Base-by-base conservation (phyloP, 2,329 filamentous ascomycete genomes). In the Lasiodiplodia theobromae region DNA sequence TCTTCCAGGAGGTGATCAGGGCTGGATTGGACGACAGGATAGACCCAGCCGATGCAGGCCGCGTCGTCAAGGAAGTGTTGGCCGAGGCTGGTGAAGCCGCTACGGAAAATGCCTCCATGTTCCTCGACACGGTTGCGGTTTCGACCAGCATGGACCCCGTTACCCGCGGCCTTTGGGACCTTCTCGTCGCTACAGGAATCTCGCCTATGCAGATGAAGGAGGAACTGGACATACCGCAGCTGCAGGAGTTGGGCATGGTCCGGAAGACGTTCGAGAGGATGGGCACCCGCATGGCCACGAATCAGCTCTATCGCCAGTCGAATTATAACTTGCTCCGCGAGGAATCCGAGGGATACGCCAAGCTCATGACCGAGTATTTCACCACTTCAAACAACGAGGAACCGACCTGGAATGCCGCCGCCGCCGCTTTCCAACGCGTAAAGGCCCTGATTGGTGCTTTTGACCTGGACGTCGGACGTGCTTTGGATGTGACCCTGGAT, bases 371-470 rank as follows among this genome's bases (percentile, higher is more conserved):
- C 0, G 96, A 99, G 78, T 89, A 98, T 38, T 99, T 97, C 80
- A 95, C 93, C 8, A 96, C 92, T 0, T 93, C 92, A 74, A 90
- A 90, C 73, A 89, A 87, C 70, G 89, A 91, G 67, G 89, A 89
- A 25, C 91, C 91, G n/a, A 89, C 89, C 2, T 88, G 88, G 66
- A 91, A 93, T 70, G 87, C 92, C 44, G 93, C 95, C 2, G 89
- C 92, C 73, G 91, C 94, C 74, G 94, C 94, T 0, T 97, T 97
- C 74, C 92, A 97, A 77, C 90, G 91, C 71, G 91, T 99, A 71
- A 97, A 97, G 80, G 95, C 92, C 18, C 87, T 99, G 74, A 97
- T 99, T 72, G 96, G 96, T 68, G 96, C 96, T 8, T 99, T 99
- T 76, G 95, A 99, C 79, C 86, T 99, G 71, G 96, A 99, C 77